Percentiles rank a stretch among this genome's conserved stretches.
Evolutionary conservation across 148 eudicot genomes (phyloP).

Genomic region (Rhododendron molle): DNA sequence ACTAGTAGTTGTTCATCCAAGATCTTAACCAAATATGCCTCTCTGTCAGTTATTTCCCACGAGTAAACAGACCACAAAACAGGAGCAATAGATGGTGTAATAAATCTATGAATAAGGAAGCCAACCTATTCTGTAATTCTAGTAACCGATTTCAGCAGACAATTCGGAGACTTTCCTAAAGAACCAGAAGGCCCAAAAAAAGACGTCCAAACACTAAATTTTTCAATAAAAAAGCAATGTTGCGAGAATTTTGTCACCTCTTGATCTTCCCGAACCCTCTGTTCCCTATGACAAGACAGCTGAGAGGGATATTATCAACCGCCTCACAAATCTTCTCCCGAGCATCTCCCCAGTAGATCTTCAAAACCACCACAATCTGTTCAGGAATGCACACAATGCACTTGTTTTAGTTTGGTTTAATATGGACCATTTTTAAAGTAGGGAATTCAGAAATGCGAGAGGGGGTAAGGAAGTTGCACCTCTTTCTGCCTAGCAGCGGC

Average conservation of each 20-base stretch:
- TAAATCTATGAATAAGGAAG: neutral
- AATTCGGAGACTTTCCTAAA: neutral
- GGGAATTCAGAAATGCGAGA: neutral
- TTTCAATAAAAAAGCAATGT: neutral
- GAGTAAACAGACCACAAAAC: neutral
- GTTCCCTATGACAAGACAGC: constrained; percentile 69
- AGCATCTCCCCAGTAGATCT: constrained; percentile 94
- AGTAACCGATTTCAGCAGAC: neutral
- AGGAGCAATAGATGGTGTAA: neutral
- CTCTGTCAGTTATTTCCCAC: neutral
- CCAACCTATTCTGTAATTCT: neutral
- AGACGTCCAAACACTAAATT: no score
- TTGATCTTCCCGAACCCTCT: constrained; percentile 82
- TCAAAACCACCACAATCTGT: constrained; percentile 58
- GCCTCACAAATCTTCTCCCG: constrained; percentile 83
- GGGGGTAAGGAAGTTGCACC: neutral
- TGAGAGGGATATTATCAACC: constrained; percentile 59
- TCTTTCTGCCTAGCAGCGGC: constrained; percentile 39
- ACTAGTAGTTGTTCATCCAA: neutral
- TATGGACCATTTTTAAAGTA: neutral
- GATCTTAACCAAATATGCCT: neutral
- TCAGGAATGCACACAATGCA: neutral
- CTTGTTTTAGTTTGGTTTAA: neutral
- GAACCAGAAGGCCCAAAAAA: neutral
- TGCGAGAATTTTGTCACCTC: constrained; percentile 36